Evolutionary conservation across 805 yeast species (phyloP).

Genomic region (Candida multigemmis): DNA sequence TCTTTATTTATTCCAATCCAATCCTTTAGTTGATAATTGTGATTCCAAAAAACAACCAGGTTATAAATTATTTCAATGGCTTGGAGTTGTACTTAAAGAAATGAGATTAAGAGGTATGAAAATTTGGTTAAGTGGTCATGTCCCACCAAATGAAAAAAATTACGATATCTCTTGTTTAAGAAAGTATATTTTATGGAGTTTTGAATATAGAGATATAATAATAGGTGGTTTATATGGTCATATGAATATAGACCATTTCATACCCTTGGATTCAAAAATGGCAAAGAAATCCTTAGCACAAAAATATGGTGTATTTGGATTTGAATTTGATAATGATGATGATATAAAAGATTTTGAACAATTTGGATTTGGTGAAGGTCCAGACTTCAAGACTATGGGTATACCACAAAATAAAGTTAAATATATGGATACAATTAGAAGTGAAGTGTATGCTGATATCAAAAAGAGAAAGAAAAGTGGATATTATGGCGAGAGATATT

Average conservation of each 20-base stretch:
- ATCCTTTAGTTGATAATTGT: conserved; percentile 79
- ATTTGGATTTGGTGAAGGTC: conserved; percentile 6
- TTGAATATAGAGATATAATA: conserved; percentile 76
- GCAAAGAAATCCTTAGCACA: conserved; percentile 47
- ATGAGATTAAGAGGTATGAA: conserved; percentile 66
- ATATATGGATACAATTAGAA: conserved; percentile 53
- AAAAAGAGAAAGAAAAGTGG: conserved; percentile 38
- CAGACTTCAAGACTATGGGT: conserved; percentile 44
- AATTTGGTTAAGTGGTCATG: conserved; percentile 85
- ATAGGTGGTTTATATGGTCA: conserved; percentile 83
- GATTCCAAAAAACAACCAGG: conserved; percentile 71
- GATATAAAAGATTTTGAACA: conserved; percentile 10
- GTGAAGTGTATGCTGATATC: conserved; percentile 40
- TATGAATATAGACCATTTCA: conserved; percentile 83
- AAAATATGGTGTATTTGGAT: conserved; percentile 6
- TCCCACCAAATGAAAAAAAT: conserved; percentile 78
- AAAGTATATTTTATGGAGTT: conserved; percentile 71
- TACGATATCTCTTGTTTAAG: conserved; percentile 64
- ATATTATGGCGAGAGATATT: conserved; percentile 44
- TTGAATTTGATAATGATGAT: conserved; percentile 17
- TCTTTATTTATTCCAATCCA: conserved; percentile 61
- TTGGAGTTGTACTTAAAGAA: conserved; percentile 66
- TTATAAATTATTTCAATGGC: conserved; percentile 66
- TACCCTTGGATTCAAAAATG: conserved; percentile 62
- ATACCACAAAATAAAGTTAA: conserved; percentile 57